Evolutionary conservation across 2,329 filamentous ascomycete species (phyloP), one percentile per base, ranked within the genome.

Genomic region (Nemania diffusa): DNA sequence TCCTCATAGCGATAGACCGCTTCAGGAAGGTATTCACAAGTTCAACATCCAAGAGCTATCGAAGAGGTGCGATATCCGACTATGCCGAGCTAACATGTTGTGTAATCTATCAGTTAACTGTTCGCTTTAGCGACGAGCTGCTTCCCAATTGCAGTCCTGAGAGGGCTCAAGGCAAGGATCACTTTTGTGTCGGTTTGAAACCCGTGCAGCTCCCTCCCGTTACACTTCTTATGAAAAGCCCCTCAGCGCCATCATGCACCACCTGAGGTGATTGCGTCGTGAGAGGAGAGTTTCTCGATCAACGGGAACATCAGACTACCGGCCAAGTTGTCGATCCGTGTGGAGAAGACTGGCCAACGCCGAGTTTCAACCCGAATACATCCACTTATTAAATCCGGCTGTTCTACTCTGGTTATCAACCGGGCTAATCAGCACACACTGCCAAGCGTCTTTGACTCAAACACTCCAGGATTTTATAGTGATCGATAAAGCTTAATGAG

Each of bases 401-500:
- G 62, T 62, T 59, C 27, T 62, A 17, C 9, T 62, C 20, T 51
- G 60, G 62, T 61, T 64, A 59, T 53, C n/a, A 32, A 17, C 65
- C 68, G 65, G 62, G 48, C 65, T 68, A 68, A 68, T 68, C 68
- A 68, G 13, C 62, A 61, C 3, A 32, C 24, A 13, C 2, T 53
- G 68, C 68, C 68, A 70, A 70, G 68, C 42, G 56, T 7, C 32
- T 63, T 59, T 37, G 46, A 48, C 20, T 57, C 37, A 55, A 26
- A 46, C 29, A 64, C 46, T 50, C 65, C 57, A 34, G 60, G 11
- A 42, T 48, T 29, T 60, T 55, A 57, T 42, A 62, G 42, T 58
- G 51, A 51, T 64, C 59, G 59, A 66, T 65, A 62, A 64, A 65
- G 61, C 65, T 70, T 68, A 57, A 68, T 53, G 50, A 56, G 27